Evolutionary conservation across 257 asterid genomes (phyloP).

Genomic region (Datura wrightii): DNA sequence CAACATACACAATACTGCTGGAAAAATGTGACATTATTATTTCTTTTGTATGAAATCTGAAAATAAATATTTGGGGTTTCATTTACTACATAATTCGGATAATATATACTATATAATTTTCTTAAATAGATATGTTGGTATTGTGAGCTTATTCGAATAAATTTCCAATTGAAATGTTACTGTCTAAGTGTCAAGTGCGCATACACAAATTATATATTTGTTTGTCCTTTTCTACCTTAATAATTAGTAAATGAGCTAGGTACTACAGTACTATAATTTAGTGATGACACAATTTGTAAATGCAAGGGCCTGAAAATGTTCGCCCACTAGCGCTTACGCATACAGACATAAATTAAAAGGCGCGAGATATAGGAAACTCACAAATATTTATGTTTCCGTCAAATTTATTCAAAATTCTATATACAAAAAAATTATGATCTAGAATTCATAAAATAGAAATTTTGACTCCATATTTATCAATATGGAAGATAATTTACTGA

Average conservation of each 20-base stretch:
- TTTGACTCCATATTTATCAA: no score
- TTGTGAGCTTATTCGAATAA: not conserved
- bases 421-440: no score
- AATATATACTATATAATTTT: not conserved
- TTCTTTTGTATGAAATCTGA: not conserved
- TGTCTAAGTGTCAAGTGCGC: not conserved
- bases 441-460: no score
- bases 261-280: not conserved
- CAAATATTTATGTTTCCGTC: no score
- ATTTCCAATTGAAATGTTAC: not conserved
- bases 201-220: no score
- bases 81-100: not conserved
- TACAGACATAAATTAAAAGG: not conserved
- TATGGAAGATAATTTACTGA: no score
- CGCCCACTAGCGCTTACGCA: not conserved
- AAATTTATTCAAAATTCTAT: no score
- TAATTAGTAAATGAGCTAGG: not conserved
- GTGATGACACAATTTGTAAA: not conserved
- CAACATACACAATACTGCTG: not conserved
- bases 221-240: no score
- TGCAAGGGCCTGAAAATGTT: not conserved
- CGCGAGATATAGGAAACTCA: not conserved
- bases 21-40: not conserved
- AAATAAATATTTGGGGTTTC: not conserved
- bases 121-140: not conserved